Evolutionary conservation across 2,329 filamentous ascomycete species (phyloP), one percentile per base, ranked within the genome.

Genomic region (Pseudogymnoascus verrucosus): DNA sequence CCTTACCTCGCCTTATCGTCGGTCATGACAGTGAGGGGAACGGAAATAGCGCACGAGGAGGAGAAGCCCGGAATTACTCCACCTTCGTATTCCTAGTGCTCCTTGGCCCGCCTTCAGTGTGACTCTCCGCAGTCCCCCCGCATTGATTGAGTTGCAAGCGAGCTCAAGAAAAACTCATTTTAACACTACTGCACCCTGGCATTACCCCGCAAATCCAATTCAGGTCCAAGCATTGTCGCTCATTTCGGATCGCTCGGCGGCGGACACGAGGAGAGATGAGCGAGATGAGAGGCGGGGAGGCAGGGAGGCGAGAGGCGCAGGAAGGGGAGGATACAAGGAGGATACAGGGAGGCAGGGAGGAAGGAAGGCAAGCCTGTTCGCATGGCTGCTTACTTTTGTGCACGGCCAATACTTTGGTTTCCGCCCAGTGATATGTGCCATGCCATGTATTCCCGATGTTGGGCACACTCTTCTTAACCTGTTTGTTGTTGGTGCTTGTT

Each of bases 131-230:
- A 57, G n/a, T 16, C 34, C 26, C 47, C 47, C 26, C 28, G 47
- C 47, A 16, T 19, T 57, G 47, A 16, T 19, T 57, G 47, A 34
- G n/a, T 28, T 57, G 26, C 26, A 57, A 57, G 47, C 47, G 47
- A 57, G 47, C 47, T 57, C 47, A 57, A 31, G 5, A 28, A 28
- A 28, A 54, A 19, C 42, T 47, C 42, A 23, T 26, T 21, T 23
- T 31, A 12, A 26, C 42, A 51, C 21, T 26, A 26, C 21, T 26
- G 6, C 44, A 51, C 12, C 44, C 44, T 28, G 16, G 47, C 47
- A 31, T 57, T 57, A 57, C 47, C 47, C 47, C 47, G 47, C 47
- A 57, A 51, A 19, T 57, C n/a, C 47, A 34, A 57, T 57, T 57
- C 47, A 57, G 47, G 47, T 57, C 26, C 47, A 57, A 8, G 5